Base-by-base conservation (phyloP, 331 rosid genomes). In the Spiraea crenata region DNA sequence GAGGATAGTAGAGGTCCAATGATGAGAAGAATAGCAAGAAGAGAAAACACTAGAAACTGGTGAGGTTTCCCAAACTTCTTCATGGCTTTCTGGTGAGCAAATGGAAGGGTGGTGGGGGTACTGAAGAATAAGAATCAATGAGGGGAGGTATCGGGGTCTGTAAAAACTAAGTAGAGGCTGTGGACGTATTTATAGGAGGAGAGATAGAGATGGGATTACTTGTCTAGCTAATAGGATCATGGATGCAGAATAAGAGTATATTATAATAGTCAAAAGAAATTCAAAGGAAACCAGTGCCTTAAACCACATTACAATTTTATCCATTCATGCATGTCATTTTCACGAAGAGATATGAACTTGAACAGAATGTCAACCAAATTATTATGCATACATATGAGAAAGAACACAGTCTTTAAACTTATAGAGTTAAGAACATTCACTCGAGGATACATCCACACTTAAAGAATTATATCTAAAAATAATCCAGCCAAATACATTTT, bases 1-100 rank as follows among this genome's bases (percentile, higher is more conserved):
- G 96, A 83, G 70, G 91, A 91, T 52, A 88, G 70, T 6, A 85
- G 84, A 63, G 87, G 91, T 73, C 92, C 82, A 38, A 88, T 69
- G 8, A 55, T 60, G 38, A 92, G 96, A 57, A 92, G 96, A 75
- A 82, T n/a, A 71, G 72, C 77, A 5, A 86, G 67, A 46, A 90
- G 61, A 49, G 78, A 65, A 57, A 90, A 85, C 50, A 86, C 35
- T 37, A 92, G 40, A 68, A 90, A 57, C 73, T 92, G 31, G 31
- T 25, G 91, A 66, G 87, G 85, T 65, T 72, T 88, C 77, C 85
- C 80, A 25, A 76, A 58, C 65, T 80, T 79, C 79, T 57, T 86
- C 93, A 78, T 86, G 72, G 51, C 35, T 40, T 25, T 13, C 56
- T 68, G 46, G 67, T 65, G 67, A 56, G 35, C 47, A 17, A 70